phyloP scores from a whole-genome alignment of 495 filamentous ascomycete species.

The Arthonia radiata region DNA sequence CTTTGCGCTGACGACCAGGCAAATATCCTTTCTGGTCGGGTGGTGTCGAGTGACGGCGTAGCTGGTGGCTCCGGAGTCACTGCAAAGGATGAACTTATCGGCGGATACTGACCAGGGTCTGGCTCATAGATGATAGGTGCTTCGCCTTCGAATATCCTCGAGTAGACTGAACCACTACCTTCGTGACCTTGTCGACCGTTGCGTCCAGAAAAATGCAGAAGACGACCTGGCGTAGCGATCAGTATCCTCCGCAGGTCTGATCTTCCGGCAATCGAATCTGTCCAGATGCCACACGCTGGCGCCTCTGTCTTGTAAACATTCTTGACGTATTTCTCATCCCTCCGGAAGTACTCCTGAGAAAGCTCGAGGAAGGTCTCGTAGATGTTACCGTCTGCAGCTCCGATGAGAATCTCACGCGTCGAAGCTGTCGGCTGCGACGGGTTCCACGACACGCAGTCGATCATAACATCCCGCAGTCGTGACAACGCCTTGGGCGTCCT shows the following conservation, averaged over 20 bases:
- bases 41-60: conserved; percentile 16
- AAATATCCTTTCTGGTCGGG: conserved; percentile 41
- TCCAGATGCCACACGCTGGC: conserved; percentile 57
- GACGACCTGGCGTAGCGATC: conserved; percentile 43
- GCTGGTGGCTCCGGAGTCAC: conserved; percentile 51
- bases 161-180: conserved; percentile 57
- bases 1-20: conserved; percentile 80
- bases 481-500: conserved; percentile 61
- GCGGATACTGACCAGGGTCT: conserved; percentile 22
- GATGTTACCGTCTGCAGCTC: conserved; percentile 73
- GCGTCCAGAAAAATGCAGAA: conserved; percentile 59
- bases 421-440: conserved; percentile 88
- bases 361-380: conserved; percentile 95
- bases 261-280: conserved; percentile 39
- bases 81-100: conserved; percentile 35
- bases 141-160: conserved; percentile 71
- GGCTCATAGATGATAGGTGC: conserved; percentile 48
- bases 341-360: conserved; percentile 73
- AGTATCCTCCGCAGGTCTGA: conserved; percentile 50
- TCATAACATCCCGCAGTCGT: conserved; percentile 57
- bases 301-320: conserved; percentile 50
- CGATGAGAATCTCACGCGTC: conserved; percentile 84
- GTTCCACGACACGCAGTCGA: conserved; percentile 87
- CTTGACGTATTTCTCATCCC: conserved; percentile 81
- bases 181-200: conserved; percentile 50